A percentile compares a stretch with the other conserved stretches of the same genome.
Evolutionary conservation across 768 basidiomycete genomes (phyloP).

Genomic region (Leccinum subtestaceum): DNA sequence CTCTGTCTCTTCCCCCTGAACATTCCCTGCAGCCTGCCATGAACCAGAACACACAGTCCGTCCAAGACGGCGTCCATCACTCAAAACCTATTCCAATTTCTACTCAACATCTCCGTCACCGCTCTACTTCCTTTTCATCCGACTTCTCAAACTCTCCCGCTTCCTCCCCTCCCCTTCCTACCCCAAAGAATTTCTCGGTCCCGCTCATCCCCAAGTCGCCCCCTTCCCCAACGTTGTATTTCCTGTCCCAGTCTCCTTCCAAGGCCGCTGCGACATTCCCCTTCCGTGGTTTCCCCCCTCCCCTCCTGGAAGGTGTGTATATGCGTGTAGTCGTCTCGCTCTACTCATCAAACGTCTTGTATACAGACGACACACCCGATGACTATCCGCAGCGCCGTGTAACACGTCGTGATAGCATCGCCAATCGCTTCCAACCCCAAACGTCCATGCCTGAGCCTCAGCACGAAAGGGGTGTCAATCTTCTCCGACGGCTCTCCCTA

Average conservation of each 20-base stretch:
- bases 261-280: constrained; percentile 57
- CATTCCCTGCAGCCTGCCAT: constrained; percentile 10
- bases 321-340: neutral
- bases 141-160: constrained; percentile 52
- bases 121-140: constrained; percentile 64
- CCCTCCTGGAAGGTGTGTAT: constrained; percentile 60
- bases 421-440: constrained; percentile 50
- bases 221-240: constrained; percentile 70
- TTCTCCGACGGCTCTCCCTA: constrained; percentile 74
- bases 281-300: constrained; percentile 49
- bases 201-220: constrained; percentile 52
- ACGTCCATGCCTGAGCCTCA: constrained; percentile 45
- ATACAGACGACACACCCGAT: constrained; percentile 39
- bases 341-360: neutral
- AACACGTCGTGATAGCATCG: constrained; percentile 60
- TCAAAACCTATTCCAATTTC: constrained; percentile 67
- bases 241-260: constrained; percentile 58
- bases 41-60: constrained; percentile 8
- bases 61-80: constrained; percentile 40
- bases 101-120: constrained; percentile 43
- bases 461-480: constrained; percentile 64
- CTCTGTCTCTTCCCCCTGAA: constrained; percentile 3
- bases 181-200: constrained; percentile 43
- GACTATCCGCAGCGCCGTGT: constrained; percentile 46
- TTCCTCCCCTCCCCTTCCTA: constrained; percentile 51